Evolutionary conservation across 495 filamentous ascomycete species (phyloP).

Genomic region (Penicillium tannophilum): DNA sequence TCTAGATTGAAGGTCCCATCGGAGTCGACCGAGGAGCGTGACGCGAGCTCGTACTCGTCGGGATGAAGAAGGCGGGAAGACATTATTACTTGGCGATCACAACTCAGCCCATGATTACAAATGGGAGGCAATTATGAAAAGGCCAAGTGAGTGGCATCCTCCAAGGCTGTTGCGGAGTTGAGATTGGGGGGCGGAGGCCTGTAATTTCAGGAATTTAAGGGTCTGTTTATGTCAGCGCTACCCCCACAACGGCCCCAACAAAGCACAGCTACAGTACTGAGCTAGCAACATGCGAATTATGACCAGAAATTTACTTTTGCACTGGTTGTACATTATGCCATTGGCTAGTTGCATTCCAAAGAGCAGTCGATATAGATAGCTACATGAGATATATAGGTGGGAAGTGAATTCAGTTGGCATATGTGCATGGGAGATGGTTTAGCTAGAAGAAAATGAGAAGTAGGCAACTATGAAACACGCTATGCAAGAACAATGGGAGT

Average conservation of each 20-base stretch:
- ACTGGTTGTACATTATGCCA: no score
- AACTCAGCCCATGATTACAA: slow-evolving; percentile 4
- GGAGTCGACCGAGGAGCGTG: slow-evolving; percentile 48
- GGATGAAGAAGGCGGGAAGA: slow-evolving; percentile 44
- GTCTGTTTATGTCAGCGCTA: not conserved
- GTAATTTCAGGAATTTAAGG: not conserved
- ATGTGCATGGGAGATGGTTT: not conserved
- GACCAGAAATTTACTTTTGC: no score
- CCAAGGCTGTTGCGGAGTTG: not conserved
- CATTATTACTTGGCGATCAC: slow-evolving; percentile 27
- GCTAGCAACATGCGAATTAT: no score
- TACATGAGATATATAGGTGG: not conserved
- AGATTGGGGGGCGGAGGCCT: not conserved
- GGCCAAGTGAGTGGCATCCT: not conserved
- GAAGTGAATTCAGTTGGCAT: not conserved
- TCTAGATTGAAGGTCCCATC: slow-evolving; percentile 51
- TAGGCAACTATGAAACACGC: not conserved
- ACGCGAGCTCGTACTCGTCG: slow-evolving; percentile 50
- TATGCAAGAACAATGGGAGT: slow-evolving; percentile 8
- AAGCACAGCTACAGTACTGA: not conserved
- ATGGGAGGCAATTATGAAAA: not conserved
- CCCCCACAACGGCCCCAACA: not conserved
- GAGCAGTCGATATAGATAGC: no score
- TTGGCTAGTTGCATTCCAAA: no score
- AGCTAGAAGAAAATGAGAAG: not conserved